Evolutionary conservation across 192 early-diverging fungal genomes (phyloP), one percentile per base, ranked within the genome.

Genomic region (Phycomyces blakesleeanus): DNA sequence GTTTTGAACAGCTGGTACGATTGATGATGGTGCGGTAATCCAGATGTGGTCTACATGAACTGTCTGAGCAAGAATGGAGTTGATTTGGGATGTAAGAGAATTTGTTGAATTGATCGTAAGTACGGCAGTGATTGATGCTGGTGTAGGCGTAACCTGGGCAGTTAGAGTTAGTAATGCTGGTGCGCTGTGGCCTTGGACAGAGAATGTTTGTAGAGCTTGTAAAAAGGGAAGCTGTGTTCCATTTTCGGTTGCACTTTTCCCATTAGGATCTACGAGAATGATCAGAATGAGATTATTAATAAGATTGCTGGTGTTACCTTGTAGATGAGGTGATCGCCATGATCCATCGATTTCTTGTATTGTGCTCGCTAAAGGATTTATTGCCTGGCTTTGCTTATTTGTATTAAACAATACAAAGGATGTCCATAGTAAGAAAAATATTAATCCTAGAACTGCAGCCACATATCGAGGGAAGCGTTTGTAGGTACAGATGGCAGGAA

Each of bases 121-220:
- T 0, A 61, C 50, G 9, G 59, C 59, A 18, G 59, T 61, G 5
- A 61, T 49, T 18, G 59, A 61, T 10, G 50, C 42, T 11, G 37
- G 18, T 51, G 20, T 50, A 29, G 26, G 42, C 1, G 50, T 16
- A 16, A 51, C 8, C 20, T 61, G 44, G 59, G 49, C 29, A 22
- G 44, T 49, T 29, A 61, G 24, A 2, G n/a, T 24, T 7, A 37
- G 21, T n/a, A 61, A 37, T 1, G 25, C 42, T 7, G 4, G 27
- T 5, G 24, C 50, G 16, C 44, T 29, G 44, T 61, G 59, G 0
- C 59, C 59, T 15, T 50, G 1, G 15, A 16, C 34, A 18, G 59
- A 16, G 34, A 37, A 25, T 15, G 44, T 42, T n/a, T 61, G 59
- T 6, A 61, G 25, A 5, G 59, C 59, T 51, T 61, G 59, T 37